Percentiles rank a stretch among this genome's conserved stretches.
phyloP scores from a whole-genome alignment of 169 alveolate genomes.

The Babesia ovis region DNA sequence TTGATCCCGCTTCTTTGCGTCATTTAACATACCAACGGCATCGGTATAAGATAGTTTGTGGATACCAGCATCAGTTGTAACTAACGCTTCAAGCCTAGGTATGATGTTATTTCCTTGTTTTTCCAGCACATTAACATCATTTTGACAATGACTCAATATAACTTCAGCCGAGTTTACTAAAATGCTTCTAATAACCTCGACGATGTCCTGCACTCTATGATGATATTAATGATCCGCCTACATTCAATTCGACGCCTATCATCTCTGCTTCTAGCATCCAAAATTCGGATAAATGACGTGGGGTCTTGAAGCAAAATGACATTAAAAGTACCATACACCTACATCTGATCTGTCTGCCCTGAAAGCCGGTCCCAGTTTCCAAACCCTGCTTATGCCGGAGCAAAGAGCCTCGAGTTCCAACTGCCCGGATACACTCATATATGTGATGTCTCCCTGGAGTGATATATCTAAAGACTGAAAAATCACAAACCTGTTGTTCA shows the following conservation, averaged over 20 bases:
- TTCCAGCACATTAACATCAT: conserved; percentile 47
- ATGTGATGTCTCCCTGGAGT: conserved; percentile 85
- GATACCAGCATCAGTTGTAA: conserved; percentile 33
- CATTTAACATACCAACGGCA: conserved; percentile 63
- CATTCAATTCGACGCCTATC: conserved; percentile 68
- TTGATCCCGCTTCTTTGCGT: conserved; percentile 73
- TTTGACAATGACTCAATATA: conserved; percentile 58
- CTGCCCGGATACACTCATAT: conserved; percentile 97
- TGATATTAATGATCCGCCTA: conserved; percentile 52
- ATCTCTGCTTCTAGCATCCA: conserved; percentile 99
- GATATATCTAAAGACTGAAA: neutral
- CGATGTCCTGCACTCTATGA: conserved; percentile 49
- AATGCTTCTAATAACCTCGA: conserved; percentile 53
- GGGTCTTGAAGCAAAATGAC: conserved; percentile 74
- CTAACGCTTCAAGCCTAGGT: conserved; percentile 28
- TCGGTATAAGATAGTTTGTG: conserved; percentile 61
- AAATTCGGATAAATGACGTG: conserved; percentile 97
- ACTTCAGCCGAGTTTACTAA: conserved; percentile 50
- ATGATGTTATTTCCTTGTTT: conserved; percentile 35
- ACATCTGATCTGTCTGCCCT: conserved; percentile 97
- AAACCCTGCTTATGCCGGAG: conserved; percentile 93
- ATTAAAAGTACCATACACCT: neutral
- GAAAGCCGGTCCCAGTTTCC: conserved; percentile 98
- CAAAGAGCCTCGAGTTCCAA: conserved; percentile 92
- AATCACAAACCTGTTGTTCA: conserved; percentile 6